phyloP scores from a whole-genome alignment of 2,329 filamentous ascomycete genomes.

The Ophiostoma fasciatum region DNA sequence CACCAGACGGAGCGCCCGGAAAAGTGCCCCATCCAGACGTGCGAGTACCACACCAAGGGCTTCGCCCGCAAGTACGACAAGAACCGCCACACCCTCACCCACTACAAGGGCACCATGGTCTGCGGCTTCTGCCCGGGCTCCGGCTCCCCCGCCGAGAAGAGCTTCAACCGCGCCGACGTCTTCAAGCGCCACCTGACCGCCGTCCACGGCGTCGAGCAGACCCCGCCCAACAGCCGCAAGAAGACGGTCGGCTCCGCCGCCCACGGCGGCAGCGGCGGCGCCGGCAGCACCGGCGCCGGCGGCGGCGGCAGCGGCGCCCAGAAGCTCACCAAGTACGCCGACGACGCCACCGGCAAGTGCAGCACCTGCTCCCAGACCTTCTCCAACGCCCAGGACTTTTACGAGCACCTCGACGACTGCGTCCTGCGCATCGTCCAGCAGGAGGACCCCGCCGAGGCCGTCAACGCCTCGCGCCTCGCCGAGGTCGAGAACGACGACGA shows the following conservation, averaged over 20 bases:
- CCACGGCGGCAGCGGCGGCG: too few species aligned
- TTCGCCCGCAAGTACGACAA: conserved; percentile 95
- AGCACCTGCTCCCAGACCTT: conserved; percentile 89
- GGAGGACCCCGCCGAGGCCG: conserved; percentile 53
- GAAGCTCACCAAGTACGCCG: conserved; percentile 55
- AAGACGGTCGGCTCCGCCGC: conserved; percentile 24
- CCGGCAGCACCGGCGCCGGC: too few species aligned
- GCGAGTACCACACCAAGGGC: conserved; percentile 83
- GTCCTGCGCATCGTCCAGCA: conserved; percentile 58
- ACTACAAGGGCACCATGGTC: conserved; percentile 96
- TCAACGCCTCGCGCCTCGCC: conserved; percentile 52
- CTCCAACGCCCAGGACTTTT: conserved; percentile 90
- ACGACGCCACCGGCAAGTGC: conserved; percentile 81
- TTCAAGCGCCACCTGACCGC: conserved; percentile 90
- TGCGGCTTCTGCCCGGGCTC: conserved; percentile 88
- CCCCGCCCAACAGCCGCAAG: conserved; percentile 80
- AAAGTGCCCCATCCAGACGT: conserved; percentile 85
- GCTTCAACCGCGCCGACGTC: conserved; percentile 87
- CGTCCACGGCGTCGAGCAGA: conserved; percentile 86
- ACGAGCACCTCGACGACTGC: conserved; percentile 82
- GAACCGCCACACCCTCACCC: conserved; percentile 83
- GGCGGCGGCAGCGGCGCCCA: conserved; percentile 31
- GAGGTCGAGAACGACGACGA: conserved; percentile 50
- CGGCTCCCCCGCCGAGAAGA: conserved; percentile 81
- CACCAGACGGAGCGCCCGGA: conserved; percentile 83